These are phyloP conservation scores for Lachancea waltii DNA, from an alignment of 805 yeast species.

Conservation along the genomic window DNA sequence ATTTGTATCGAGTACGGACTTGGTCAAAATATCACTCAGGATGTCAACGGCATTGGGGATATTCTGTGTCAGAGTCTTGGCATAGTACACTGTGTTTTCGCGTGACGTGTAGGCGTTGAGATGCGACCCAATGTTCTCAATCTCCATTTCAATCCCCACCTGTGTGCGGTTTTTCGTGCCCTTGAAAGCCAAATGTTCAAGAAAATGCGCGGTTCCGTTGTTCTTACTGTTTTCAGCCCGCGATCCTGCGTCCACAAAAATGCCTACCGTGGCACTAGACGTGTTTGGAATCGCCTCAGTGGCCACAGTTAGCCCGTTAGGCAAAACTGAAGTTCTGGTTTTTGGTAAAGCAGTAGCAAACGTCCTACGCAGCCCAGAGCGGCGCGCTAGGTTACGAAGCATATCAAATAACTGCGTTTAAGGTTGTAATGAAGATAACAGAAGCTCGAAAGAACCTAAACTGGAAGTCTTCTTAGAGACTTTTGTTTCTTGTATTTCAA, in stretches of 20 bases:
- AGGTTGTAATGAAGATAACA: too few species aligned
- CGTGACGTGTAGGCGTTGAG: slow-evolving; percentile 97
- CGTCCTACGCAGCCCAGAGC: slow-evolving; percentile 1
- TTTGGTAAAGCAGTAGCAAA: slow-evolving; percentile 28
- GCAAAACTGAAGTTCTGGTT: slow-evolving; percentile 63
- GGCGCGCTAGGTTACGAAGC: slow-evolving; percentile 4
- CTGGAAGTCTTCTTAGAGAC: too few species aligned
- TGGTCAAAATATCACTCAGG: slow-evolving; percentile 80
- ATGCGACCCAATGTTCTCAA: slow-evolving; percentile 95
- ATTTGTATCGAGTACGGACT: slow-evolving; percentile 68
- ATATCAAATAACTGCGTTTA: not conserved
- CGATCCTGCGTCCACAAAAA: slow-evolving; percentile 98
- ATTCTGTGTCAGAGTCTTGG: slow-evolving; percentile 75
- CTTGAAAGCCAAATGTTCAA: slow-evolving; percentile 94
- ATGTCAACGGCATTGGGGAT: slow-evolving; percentile 83
- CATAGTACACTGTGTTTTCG: slow-evolving; percentile 95
- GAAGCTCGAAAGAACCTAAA: too few species aligned
- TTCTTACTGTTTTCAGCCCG: slow-evolving; percentile 80
- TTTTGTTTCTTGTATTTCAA: too few species aligned
- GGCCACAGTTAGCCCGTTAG: slow-evolving; percentile 95
- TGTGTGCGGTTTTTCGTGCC: slow-evolving; percentile 84
- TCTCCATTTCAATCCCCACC: slow-evolving; percentile 78
- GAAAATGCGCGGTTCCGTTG: slow-evolving; percentile 95
- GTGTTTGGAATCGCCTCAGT: slow-evolving; percentile 82
- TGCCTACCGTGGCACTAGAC: slow-evolving; percentile 93